Evolutionary conservation across 352 stramenopile species (phyloP), one percentile per base, ranked within the genome.

Genomic region (Phytophthora hibernalis): DNA sequence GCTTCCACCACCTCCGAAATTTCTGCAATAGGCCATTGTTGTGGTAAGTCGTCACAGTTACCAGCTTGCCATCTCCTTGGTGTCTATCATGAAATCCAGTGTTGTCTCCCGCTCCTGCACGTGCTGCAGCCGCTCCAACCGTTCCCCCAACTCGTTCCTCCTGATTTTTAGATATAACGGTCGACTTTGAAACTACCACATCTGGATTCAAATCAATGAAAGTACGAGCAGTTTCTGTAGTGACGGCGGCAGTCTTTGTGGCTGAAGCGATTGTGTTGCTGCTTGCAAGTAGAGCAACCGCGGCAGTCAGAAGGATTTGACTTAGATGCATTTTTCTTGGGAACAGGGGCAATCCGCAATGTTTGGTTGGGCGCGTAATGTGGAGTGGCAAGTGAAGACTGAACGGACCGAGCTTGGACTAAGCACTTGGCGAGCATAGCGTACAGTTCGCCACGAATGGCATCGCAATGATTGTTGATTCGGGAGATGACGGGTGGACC

Each of bases 41-140:
- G n/a, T 45, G 8, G 35, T 70, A 69, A 22, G 40, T 64, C 5
- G 61, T 70, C 26, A 68, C 61, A 1, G 52, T 68, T 2, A 57
- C 52, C 6, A 3, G 38, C 30, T 61, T 57, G 33, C 43, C 38
- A n/a, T 28, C 35, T 26, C 57, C 16, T 21, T 55, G 20, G 20
- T 51, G n/a, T 11, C 28, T 68, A 28, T 52, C 50, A 2, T 20
- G 21, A 0, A 31, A 20, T 6, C 20, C 10, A 5, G 16, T 28
- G 8, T 22, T 44, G 20, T 63, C 43, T 47, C 52, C 61, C 11
- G 61, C 52, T 7, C 33, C 61, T 40, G 54, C 43, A 9, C 61
- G 52, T 20, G 50, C 50, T 4, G 60, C 31, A 16, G 22, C 42
- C 15, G 24, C 42, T 37, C 42, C 33, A 43, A 20, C 37, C 33